A percentile compares a stretch with the other conserved stretches of the same genome.
phyloP scores from a whole-genome alignment of 2,329 filamentous ascomycete species.

The Akanthomyces lecanii region DNA sequence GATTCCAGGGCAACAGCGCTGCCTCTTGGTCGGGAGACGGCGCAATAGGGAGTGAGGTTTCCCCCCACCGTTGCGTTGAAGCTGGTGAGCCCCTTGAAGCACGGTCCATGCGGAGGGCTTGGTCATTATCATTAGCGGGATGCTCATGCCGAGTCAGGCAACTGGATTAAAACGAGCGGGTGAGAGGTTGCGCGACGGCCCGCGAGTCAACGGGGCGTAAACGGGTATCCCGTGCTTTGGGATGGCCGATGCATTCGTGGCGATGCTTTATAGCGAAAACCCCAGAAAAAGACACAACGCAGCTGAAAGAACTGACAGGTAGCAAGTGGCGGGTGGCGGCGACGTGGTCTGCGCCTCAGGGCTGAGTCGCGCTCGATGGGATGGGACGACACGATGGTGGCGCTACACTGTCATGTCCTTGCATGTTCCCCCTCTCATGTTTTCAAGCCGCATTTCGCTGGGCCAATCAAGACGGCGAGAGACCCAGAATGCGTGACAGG shows the following conservation, averaged over 20 bases:
- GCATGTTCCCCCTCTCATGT: neutral
- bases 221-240: too few species aligned
- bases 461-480: neutral
- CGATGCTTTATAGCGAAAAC: too few species aligned
- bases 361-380: neutral
- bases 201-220: too few species aligned
- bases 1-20: neutral
- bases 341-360: neutral
- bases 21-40: too few species aligned
- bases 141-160: neutral
- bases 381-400: constrained; percentile 8
- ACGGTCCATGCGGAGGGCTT: too few species aligned
- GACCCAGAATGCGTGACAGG: too few species aligned
- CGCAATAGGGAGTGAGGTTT: neutral
- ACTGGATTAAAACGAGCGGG: neutral
- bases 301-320: too few species aligned
- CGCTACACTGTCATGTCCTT: neutral
- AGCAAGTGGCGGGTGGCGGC: neutral
- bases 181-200: too few species aligned
- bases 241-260: too few species aligned
- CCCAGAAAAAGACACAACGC: too few species aligned
- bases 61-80: neutral
- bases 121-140: too few species aligned
- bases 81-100: neutral
- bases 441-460: neutral